Evolutionary conservation across 768 basidiomycete genomes (phyloP).

Genomic region (Kondoa malvinella): DNA sequence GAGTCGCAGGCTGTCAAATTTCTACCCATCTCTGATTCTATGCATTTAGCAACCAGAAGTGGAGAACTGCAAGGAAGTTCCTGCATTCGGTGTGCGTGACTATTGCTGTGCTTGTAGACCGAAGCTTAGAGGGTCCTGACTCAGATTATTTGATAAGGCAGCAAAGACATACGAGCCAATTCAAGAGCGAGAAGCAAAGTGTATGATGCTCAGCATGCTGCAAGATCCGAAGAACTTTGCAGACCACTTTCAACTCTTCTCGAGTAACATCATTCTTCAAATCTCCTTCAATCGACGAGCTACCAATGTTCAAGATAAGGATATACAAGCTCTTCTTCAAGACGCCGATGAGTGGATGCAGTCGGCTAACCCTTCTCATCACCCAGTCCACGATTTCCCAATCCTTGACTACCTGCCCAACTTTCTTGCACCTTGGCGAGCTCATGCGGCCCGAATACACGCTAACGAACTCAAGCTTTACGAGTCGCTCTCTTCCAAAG

Average conservation of each 20-base stretch:
- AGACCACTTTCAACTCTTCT: constrained; percentile 7
- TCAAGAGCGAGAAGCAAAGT: constrained; percentile 9
- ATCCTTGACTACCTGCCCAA: constrained; percentile 3
- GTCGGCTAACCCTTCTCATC: constrained; percentile 4
- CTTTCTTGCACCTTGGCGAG: neutral
- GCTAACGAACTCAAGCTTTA: constrained; percentile 6
- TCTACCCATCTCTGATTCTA: no score
- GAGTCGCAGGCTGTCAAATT: no score
- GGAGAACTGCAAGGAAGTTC: neutral
- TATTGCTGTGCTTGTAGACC: neutral
- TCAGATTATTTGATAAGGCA: constrained; percentile 1
- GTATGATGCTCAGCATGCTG: constrained; percentile 1
- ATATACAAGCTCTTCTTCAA: constrained; percentile 10
- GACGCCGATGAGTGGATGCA: constrained; percentile 10
- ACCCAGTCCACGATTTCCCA: constrained; percentile 10
- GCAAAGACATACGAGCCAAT: constrained; percentile 6
- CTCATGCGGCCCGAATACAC: neutral
- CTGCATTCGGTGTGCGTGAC: neutral
- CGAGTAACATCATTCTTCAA: constrained; percentile 12
- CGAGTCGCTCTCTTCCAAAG: constrained; percentile 3
- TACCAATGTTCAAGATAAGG: constrained; percentile 4
- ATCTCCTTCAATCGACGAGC: constrained; percentile 10
- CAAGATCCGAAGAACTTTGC: constrained; percentile 8
- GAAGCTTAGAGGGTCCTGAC: neutral
- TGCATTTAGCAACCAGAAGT: no score